phyloP scores from a whole-genome alignment of 495 filamentous ascomycete species.

The Sporormia fimetaria region DNA sequence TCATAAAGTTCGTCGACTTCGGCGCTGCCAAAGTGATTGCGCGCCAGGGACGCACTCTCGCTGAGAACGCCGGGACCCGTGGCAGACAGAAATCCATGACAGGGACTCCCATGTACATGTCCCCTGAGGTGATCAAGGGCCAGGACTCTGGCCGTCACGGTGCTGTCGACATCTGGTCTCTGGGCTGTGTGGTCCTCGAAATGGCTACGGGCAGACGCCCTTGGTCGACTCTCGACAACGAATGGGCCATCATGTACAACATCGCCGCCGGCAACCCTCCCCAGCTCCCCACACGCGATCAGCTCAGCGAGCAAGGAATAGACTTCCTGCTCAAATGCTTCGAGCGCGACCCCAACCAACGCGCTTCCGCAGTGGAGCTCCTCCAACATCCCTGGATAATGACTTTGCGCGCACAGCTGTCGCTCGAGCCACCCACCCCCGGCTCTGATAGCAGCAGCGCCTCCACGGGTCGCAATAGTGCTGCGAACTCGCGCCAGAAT shows the following conservation, averaged over 20 bases:
- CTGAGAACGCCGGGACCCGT: constrained; percentile 43
- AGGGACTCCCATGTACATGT: constrained; percentile 99
- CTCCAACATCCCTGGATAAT: constrained; percentile 96
- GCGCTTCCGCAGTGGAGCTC: constrained; percentile 76
- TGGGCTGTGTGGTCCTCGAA: constrained; percentile 93
- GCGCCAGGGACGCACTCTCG: constrained; percentile 78
- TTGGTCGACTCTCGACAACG: constrained; percentile 96
- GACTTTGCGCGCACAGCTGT: constrained; percentile 49
- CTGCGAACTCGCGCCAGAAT: constrained; percentile 15
- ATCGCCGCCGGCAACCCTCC: constrained; percentile 94
- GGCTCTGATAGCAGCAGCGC: constrained; percentile 14
- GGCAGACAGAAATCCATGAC: constrained; percentile 70
- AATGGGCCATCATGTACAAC: constrained; percentile 99
- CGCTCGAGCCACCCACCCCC: constrained; percentile 40
- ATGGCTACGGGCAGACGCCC: constrained; percentile 94
- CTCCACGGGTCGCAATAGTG: constrained; percentile 15
- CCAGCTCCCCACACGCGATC: constrained; percentile 66
- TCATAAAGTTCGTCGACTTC: constrained; percentile 99
- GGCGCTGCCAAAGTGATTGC: constrained; percentile 96
- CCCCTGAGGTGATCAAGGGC: constrained; percentile 93
- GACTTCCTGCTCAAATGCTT: constrained; percentile 87
- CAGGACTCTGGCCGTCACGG: constrained; percentile 61
- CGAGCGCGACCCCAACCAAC: constrained; percentile 64
- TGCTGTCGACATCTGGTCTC: constrained; percentile 93
- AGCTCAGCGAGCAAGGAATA: constrained; percentile 71